Evolutionary conservation across 1,284 basidiomycete species (phyloP).

Genomic region (Filobasidium uniguttulatum): DNA sequence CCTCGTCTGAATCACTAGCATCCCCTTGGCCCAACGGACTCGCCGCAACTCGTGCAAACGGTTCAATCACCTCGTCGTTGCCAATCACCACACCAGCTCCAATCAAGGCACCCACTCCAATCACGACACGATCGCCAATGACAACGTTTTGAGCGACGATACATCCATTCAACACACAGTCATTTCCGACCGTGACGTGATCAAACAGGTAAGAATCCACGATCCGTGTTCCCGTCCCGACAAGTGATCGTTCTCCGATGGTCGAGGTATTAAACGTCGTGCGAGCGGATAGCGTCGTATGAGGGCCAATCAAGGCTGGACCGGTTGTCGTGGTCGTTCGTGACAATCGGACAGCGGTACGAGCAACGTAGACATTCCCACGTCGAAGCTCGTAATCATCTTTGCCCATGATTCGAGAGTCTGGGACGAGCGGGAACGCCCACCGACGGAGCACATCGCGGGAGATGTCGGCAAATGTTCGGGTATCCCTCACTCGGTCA

Average conservation of each 20-base stretch:
- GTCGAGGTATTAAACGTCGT: constrained; percentile 43
- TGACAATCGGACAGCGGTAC: constrained; percentile 57
- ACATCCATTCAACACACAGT: constrained; percentile 58
- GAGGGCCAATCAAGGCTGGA: constrained; percentile 28
- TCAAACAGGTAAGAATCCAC: constrained; percentile 70
- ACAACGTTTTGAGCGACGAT: constrained; percentile 41
- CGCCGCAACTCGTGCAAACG: constrained; percentile 60
- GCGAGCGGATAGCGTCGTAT: constrained; percentile 24
- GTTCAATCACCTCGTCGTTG: constrained; percentile 52
- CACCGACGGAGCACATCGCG: constrained; percentile 83
- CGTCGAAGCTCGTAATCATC: constrained; percentile 66
- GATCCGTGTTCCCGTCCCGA: constrained; percentile 59
- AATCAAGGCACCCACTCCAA: constrained; percentile 40
- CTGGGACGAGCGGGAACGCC: constrained; percentile 89
- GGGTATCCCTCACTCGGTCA: constrained; percentile 74
- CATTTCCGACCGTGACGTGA: constrained; percentile 58
- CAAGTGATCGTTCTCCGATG: constrained; percentile 65
- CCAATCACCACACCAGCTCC: constrained; percentile 61
- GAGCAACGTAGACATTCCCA: constrained; percentile 74
- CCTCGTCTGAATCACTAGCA: constrained; percentile 34
- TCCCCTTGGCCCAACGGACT: constrained; percentile 53
- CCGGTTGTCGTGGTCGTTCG: constrained; percentile 44
- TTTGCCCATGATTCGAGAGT: constrained; percentile 74
- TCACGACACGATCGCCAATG: constrained; percentile 39
- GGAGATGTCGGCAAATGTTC: constrained; percentile 75